Evolutionary conservation across 768 basidiomycete species (phyloP), one percentile per base, ranked within the genome.

Genomic region (Artomyces pyxidatus): DNA sequence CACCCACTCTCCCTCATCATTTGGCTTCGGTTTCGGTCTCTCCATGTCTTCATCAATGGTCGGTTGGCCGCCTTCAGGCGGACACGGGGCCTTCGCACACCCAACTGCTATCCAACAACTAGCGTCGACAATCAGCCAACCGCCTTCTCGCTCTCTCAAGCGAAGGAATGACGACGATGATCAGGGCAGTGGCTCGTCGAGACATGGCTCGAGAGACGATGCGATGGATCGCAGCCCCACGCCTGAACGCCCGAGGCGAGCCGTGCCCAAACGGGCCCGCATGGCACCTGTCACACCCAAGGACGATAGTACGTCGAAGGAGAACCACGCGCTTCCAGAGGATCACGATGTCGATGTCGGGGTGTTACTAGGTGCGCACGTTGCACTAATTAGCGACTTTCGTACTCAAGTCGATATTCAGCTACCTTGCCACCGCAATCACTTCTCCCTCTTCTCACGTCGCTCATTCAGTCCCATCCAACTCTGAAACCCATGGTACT

Each of bases 171-270:
- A 90, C 2, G 87, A 89, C 17, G 85, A 88, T n/a, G 81, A 85
- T 25, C 61, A 67, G 3, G 76, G 78, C 49, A 64, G 66, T 22
- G 50, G 52, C 54, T 65, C 56, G 45, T 48, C 42, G 17, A 37
- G 53, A 27, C 53, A 54, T 37, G 67, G 55, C 39, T 59, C 61
- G 23, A 65, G 76, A 50, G 87, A 88, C 56, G 76, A 85, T 45
- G 74, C 80, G 14, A 91, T 91, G 88, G 88, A 89, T 63, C 74
- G 85, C 52, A 88, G 87, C 55, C 87, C 88, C 7, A 88, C 88
- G 2, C 85, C 88, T 14, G 88, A 92, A 63, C 74, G 85, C 38
- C 78, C 76, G 29, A 87, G 81, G 65, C 78, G 82, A 57, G 73
- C 75, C 5, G 71, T 78, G 29, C 82, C 81, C 16, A 89, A 90